Conservation (phyloP, 2,329 filamentous ascomycete species). For the Daldinia sp. region DNA sequence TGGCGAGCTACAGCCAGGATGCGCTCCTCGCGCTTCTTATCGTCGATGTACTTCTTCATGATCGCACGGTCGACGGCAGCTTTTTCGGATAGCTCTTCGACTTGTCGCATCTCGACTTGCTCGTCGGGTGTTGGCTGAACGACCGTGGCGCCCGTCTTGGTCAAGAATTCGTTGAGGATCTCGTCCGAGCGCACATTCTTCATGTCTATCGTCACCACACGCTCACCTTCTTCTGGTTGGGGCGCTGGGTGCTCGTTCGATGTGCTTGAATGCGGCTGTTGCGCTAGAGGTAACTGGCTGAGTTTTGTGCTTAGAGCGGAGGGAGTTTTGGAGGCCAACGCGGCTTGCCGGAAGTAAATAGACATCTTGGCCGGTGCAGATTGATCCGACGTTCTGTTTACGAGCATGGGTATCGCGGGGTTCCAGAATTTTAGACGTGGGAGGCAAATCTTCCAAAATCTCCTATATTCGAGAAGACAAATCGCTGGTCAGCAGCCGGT, state of each 20-base stretch:
- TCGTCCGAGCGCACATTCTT: constrained; percentile 66
- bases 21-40: constrained; percentile 69
- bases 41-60: constrained; percentile 60
- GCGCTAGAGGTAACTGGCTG: constrained; percentile 43
- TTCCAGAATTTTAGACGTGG: constrained; percentile 95
- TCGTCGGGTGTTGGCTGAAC: constrained; percentile 69
- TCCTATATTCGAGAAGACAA: constrained; percentile 60
- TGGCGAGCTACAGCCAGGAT: constrained; percentile 64
- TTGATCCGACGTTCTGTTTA: constrained; percentile 72
- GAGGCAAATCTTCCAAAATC: constrained; percentile 87
- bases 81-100: constrained; percentile 62
- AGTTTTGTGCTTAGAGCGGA: constrained; percentile 31
- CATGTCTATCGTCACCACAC: constrained; percentile 67
- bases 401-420: constrained; percentile 81
- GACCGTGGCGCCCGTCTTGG: constrained; percentile 66
- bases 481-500: background rate
- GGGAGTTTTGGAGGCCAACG: constrained; percentile 34
- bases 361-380: constrained; percentile 67
- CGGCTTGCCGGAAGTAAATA: constrained; percentile 65
- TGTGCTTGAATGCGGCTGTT: constrained; percentile 58
- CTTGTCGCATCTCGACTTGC: constrained; percentile 61
- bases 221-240: constrained; percentile 58
- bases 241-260: constrained; percentile 59
- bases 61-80: constrained; percentile 63
- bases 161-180: constrained; percentile 70